Conservation (phyloP, 371 early-diverging fungal species). For the Batkoa obscura region DNA sequence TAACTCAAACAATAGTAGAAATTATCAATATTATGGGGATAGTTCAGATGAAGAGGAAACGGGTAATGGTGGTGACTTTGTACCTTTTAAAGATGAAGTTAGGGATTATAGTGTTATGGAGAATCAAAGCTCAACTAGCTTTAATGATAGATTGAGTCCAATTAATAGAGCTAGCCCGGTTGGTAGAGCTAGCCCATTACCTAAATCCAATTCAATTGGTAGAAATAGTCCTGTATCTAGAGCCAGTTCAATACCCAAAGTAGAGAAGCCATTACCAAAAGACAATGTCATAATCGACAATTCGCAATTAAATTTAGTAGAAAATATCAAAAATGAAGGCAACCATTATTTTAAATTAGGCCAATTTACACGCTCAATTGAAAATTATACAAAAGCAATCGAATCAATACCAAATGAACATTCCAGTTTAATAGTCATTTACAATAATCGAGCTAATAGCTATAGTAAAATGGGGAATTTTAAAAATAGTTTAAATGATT, state of each 20-base stretch:
- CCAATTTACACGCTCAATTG: conserved; percentile 65
- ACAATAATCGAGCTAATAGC: conserved; percentile 79
- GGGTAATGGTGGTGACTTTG: not conserved
- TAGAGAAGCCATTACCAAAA: conserved; percentile 4
- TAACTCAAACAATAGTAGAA: not conserved
- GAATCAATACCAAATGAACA: conserved; percentile 32
- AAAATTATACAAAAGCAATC: conserved; percentile 50
- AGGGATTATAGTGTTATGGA: too few relatives aligned
- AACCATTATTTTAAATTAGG: conserved; percentile 74
- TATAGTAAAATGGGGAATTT: conserved; percentile 68
- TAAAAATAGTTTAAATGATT: conserved; percentile 41
- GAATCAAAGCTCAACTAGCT: too few relatives aligned
- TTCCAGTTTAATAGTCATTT: conserved; percentile 32
- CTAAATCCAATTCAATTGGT: not conserved
- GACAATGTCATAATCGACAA: conserved; percentile 11
- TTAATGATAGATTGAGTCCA: too few relatives aligned
- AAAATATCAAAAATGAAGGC: conserved; percentile 35
- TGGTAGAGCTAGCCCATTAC: too few relatives aligned
- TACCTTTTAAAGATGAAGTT: not conserved
- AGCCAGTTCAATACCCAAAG: not conserved
- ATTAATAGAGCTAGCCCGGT: too few relatives aligned
- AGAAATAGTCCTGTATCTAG: not conserved
- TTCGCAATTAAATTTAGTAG: conserved; percentile 15
- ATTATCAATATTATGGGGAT: not conserved
- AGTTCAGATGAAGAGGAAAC: not conserved